Conservation (phyloP, 129 eudicot genomes). For the Flaveria trinervia region DNA sequence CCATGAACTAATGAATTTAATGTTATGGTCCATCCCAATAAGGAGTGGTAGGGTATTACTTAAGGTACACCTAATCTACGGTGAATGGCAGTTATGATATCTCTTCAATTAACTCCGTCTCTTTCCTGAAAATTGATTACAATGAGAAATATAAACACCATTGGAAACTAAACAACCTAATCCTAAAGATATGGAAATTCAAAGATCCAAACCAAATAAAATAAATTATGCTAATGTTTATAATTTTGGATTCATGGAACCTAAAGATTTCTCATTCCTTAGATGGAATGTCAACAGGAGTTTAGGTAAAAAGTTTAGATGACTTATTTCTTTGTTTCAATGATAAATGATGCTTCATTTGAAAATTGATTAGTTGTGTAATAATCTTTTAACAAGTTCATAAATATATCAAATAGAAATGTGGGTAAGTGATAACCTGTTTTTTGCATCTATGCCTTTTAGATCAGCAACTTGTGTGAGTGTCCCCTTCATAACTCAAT, state of each 20-base stretch:
- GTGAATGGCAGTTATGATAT: constrained; percentile 9
- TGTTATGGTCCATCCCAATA: constrained; percentile 26
- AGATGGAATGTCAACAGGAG: no score
- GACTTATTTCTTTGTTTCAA: neutral
- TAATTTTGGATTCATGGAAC: neutral
- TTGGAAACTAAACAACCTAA: neutral
- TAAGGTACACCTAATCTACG: constrained; percentile 4
- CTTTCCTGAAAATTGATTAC: constrained; percentile 22
- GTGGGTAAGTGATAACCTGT: neutral
- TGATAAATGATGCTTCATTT: neutral
- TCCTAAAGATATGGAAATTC: neutral
- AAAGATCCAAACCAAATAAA: constrained; percentile 1
- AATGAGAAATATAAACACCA: neutral
- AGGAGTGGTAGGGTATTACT: constrained; percentile 12
- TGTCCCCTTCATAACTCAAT: neutral
- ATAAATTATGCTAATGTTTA: neutral
- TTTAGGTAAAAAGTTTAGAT: no score
- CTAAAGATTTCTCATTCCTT: no score
- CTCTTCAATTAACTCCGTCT: constrained; percentile 30
- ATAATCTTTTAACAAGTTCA: no score
- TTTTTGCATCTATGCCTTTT: neutral
- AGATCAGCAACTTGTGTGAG: constrained; percentile 11
- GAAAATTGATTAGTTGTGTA: neutral
- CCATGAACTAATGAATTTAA: constrained; percentile 28
- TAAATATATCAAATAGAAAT: neutral